These are phyloP conservation scores for Penicillium canariense DNA, from an alignment of 495 filamentous ascomycete genomes.

Conservation along the genomic window DNA sequence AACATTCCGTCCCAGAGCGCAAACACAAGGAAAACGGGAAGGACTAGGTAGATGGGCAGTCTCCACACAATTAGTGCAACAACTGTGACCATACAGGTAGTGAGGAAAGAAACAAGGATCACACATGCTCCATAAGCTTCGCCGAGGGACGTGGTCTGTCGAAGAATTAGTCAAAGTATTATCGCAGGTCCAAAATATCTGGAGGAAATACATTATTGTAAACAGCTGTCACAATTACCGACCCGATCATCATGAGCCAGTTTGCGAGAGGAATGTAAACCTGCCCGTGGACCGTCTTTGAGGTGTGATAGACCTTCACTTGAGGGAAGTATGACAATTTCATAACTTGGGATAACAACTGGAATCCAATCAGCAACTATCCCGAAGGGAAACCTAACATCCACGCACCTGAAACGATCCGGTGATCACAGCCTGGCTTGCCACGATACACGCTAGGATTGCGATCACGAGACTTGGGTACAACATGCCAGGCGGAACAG, in stretches of 20 bases:
- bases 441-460: slow-evolving; percentile 66
- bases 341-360: slow-evolving; percentile 71
- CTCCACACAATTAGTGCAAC: slow-evolving; percentile 67
- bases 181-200: not conserved
- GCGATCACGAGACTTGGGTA: slow-evolving; percentile 63
- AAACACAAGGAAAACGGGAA: slow-evolving; percentile 60
- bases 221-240: slow-evolving; percentile 65
- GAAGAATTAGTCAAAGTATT: not conserved
- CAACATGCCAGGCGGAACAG: slow-evolving; percentile 63
- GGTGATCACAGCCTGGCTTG: slow-evolving; percentile 75
- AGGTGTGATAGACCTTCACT: slow-evolving; percentile 64
- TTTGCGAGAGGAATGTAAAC: slow-evolving; percentile 69
- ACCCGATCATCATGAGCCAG: slow-evolving; percentile 69
- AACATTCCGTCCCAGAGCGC: slow-evolving; percentile 61
- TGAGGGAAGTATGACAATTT: slow-evolving; percentile 70
- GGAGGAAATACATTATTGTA: slow-evolving; percentile 56
- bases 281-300: slow-evolving; percentile 63
- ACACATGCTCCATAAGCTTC: slow-evolving; percentile 63
- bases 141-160: slow-evolving; percentile 43
- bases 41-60: slow-evolving; percentile 52
- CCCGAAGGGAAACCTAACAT: not conserved
- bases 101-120: slow-evolving; percentile 70
- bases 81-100: slow-evolving; percentile 65
- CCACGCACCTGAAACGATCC: slow-evolving; percentile 52
- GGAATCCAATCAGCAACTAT: not conserved